Evolutionary conservation across 1,139 yeast species (phyloP).

Genomic region (Blastobotrys niveus): DNA sequence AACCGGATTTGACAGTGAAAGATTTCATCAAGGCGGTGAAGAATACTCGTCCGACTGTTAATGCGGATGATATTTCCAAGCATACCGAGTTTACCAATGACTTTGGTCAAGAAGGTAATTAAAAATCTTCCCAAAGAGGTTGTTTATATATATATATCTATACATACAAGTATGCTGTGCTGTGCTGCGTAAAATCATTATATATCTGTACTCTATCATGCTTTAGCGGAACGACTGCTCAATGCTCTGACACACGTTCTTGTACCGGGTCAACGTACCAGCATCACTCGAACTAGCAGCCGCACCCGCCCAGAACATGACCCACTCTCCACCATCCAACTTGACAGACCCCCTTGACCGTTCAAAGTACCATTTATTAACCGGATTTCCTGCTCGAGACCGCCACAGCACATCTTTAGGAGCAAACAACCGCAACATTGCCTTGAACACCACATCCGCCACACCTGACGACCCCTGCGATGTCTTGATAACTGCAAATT

Average conservation of each 20-base stretch:
- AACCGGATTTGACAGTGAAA: slow-evolving; percentile 82
- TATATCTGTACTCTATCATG: background rate
- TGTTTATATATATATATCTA: no score
- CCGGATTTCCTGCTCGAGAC: slow-evolving; percentile 78
- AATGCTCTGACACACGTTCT: slow-evolving; percentile 39
- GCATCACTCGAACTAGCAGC: slow-evolving; percentile 20
- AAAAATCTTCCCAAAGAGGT: slow-evolving; percentile 11
- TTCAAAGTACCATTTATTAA: slow-evolving; percentile 96
- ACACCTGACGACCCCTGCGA: slow-evolving; percentile 90
- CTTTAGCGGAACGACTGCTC: slow-evolving; percentile 36
- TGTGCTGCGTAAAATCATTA: no score
- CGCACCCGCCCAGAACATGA: slow-evolving; percentile 60
- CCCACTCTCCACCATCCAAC: slow-evolving; percentile 54
- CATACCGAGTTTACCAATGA: slow-evolving; percentile 88
- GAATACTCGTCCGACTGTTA: slow-evolving; percentile 91
- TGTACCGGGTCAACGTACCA: slow-evolving; percentile 30
- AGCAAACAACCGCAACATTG: slow-evolving; percentile 63
- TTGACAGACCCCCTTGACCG: slow-evolving; percentile 70
- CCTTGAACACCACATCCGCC: slow-evolving; percentile 87
- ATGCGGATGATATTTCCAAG: slow-evolving; percentile 69
- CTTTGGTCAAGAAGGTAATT: slow-evolving; percentile 96
- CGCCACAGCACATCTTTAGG: slow-evolving; percentile 75
- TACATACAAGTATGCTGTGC: background rate
- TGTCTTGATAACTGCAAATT: slow-evolving; percentile 78
- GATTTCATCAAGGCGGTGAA: slow-evolving; percentile 92